phyloP scores from a whole-genome alignment of 345 rosid genomes.

The Geranium rotundifolium region DNA sequence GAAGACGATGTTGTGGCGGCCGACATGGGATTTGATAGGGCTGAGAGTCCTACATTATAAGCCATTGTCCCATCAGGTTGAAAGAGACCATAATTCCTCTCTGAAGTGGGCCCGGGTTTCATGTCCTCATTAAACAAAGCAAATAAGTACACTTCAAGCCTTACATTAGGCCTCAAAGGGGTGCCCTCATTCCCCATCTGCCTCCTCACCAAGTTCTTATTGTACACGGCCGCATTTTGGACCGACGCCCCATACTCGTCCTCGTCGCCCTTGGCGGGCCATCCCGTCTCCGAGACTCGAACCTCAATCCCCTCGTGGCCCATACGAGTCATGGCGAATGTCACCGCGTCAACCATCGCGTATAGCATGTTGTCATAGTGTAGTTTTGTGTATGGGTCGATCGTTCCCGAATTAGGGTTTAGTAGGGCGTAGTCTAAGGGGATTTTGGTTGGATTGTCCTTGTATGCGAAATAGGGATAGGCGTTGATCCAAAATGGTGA shows the following conservation, averaged over 20 bases:
- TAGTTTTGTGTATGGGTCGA: conserved; percentile 59
- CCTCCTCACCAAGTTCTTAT: conserved; percentile 55
- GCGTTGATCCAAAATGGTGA: conserved; percentile 93
- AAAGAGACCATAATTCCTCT: conserved; percentile 81
- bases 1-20: conserved; percentile 13
- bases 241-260: conserved; percentile 62
- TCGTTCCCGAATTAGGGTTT: conserved; percentile 79
- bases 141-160: conserved; percentile 69
- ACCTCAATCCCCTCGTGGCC: conserved; percentile 66
- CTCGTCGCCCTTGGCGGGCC: conserved; percentile 89
- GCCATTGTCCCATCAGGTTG: conserved; percentile 78
- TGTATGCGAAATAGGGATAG: conserved; percentile 92
- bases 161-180: conserved; percentile 52
- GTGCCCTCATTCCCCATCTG: conserved; percentile 74
- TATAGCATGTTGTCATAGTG: conserved; percentile 90
- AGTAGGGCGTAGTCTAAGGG: conserved; percentile 72
- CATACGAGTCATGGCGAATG: conserved; percentile 57
- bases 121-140: conserved; percentile 85
- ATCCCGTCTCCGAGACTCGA: conserved; percentile 80
- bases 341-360: conserved; percentile 81
- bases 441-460: conserved; percentile 43
- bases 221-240: conserved; percentile 62
- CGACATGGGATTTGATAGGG: conserved; percentile 31
- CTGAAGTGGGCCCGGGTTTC: conserved; percentile 91
- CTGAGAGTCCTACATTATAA: conserved; percentile 79